phyloP scores from a whole-genome alignment of 495 filamentous ascomycete genomes.

The Neurospora intermedia region DNA sequence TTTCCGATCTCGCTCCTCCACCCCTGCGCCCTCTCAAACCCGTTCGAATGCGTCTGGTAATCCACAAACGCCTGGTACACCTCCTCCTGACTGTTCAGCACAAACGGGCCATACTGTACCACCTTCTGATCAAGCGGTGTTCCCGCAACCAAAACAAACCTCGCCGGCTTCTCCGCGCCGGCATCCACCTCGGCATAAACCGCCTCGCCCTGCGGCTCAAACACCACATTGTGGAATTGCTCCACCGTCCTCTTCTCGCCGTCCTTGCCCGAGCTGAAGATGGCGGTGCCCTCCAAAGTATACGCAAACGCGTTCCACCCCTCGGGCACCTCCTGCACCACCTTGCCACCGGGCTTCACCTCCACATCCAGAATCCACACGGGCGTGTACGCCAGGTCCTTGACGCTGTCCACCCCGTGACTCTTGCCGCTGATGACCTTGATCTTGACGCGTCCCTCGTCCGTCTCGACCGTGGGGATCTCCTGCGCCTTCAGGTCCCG shows the following conservation, averaged over 20 bases:
- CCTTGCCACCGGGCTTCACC: constrained; percentile 65
- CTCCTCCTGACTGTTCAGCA: constrained; percentile 70
- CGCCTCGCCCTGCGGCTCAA: constrained; percentile 67
- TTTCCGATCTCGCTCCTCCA: constrained; percentile 96
- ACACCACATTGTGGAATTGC: constrained; percentile 82
- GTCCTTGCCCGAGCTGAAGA: constrained; percentile 45
- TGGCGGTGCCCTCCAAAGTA: constrained; percentile 56
- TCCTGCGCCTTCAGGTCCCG: constrained; percentile 69
- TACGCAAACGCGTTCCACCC: constrained; percentile 93
- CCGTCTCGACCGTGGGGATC: constrained; percentile 59
- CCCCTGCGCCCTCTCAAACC: constrained; percentile 73
- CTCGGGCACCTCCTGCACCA: constrained; percentile 61
- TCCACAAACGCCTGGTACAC: constrained; percentile 87
- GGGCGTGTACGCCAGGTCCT: constrained; percentile 88
- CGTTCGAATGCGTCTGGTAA: constrained; percentile 74
- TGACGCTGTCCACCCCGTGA: constrained; percentile 73
- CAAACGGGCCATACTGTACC: constrained; percentile 95
- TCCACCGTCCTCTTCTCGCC: constrained; percentile 47
- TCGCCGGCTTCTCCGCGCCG: constrained; percentile 51
- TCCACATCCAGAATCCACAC: constrained; percentile 86
- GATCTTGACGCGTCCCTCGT: constrained; percentile 62
- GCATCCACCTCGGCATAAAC: constrained; percentile 59
- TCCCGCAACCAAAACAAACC: constrained; percentile 76
- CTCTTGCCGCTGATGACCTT: constrained; percentile 84
- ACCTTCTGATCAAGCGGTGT: constrained; percentile 83